A percentile compares a stretch with the other conserved stretches of the same genome.
phyloP scores from a whole-genome alignment of 805 yeast genomes.

The Schwanniomyces polymorphus region DNA sequence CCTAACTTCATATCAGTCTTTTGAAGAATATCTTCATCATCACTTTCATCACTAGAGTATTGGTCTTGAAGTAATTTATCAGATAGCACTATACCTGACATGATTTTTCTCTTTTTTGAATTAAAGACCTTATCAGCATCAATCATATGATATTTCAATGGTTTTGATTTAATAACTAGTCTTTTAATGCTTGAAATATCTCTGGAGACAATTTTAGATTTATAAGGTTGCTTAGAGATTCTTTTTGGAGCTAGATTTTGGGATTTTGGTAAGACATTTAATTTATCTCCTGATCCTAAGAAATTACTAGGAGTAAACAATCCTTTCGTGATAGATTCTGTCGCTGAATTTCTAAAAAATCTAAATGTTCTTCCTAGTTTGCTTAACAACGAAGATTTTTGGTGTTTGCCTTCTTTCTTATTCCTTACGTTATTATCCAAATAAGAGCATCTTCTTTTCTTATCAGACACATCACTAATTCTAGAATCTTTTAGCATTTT shows the following conservation, averaged over 20 bases:
- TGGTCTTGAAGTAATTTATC: conserved; percentile 16
- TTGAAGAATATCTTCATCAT: conserved; percentile 12
- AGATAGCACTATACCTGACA: conserved; percentile 13
- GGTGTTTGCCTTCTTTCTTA: conserved; percentile 5
- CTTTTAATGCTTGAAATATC: conserved; percentile 30
- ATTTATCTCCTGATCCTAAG: conserved; percentile 10
- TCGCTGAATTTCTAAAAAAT: conserved; percentile 21
- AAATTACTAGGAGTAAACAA: conserved; percentile 28
- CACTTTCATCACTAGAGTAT: conserved; percentile 21
- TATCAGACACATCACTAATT: conserved; percentile 10
- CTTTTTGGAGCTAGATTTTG: conserved; percentile 6
- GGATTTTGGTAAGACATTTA: conserved; percentile 6
- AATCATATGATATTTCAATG: conserved; percentile 40
- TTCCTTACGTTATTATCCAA: conserved; percentile 7
- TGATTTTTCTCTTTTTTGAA: conserved; percentile 29
- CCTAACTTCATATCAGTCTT: conserved; percentile 1
- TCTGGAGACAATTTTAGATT: conserved; percentile 12
- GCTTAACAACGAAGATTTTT: conserved; percentile 26
- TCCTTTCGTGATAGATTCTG: conserved; percentile 21
- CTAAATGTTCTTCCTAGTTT: conserved; percentile 36
- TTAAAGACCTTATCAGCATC: conserved; percentile 41
- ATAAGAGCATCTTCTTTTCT: conserved; percentile 16
- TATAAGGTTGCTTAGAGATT: conserved; percentile 5
- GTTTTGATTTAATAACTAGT: conserved; percentile 39
- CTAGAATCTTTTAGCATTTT: conserved; percentile 17